Evolutionary conservation across 192 early-diverging fungal genomes (phyloP).

Genomic region (Linnemannia hyalina): DNA sequence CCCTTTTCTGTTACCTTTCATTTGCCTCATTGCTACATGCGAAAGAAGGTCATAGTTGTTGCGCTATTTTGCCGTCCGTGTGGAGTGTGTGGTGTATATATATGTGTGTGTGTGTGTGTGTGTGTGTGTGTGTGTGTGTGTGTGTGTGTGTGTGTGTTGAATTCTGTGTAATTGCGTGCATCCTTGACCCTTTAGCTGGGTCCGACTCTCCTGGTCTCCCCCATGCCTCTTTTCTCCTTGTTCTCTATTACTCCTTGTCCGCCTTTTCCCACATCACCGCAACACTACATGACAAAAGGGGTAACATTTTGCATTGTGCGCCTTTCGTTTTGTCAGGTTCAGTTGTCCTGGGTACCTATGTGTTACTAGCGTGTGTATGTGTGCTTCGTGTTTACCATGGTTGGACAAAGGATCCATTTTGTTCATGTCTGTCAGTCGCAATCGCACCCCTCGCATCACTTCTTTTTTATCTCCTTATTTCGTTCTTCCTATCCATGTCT

Average conservation of each 20-base stretch:
- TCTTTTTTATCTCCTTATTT: background rate
- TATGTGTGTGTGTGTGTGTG: background rate
- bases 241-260: background rate
- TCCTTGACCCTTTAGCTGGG: background rate
- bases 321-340: background rate
- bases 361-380: background rate
- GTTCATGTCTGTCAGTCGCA: background rate
- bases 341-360: background rate
- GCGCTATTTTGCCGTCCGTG: background rate
- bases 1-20: too few species aligned
- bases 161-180: background rate
- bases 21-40: too few species aligned
- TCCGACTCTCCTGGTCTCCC: background rate
- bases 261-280: background rate
- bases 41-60: background rate
- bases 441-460: background rate
- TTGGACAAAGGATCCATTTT: conserved; percentile 3
- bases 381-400: background rate
- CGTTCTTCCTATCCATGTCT: background rate
- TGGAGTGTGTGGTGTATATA: too few species aligned
- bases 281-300: background rate
- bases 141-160: background rate
- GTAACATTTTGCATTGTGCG: conserved; percentile 1
- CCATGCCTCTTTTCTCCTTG: background rate
- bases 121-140: background rate